Conservation (phyloP, 495 filamentous ascomycete genomes). For the Xylaria acuta region DNA sequence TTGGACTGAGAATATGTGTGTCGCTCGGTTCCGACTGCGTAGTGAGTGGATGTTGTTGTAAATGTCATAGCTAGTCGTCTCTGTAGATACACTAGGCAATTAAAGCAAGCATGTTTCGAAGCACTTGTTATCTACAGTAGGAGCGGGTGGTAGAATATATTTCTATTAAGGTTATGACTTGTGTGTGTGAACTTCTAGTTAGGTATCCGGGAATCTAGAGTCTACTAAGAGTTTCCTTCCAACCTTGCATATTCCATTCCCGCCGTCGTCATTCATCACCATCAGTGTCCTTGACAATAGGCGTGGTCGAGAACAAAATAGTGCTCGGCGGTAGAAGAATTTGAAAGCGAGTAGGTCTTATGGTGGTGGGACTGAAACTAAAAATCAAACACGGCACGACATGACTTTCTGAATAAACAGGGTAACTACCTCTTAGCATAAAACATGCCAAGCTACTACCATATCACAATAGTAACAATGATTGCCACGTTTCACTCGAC, state of each 20-base stretch:
- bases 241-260: background rate
- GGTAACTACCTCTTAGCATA: background rate
- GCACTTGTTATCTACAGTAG: background rate
- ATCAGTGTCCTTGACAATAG: no score
- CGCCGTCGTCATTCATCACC: no score
- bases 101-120: background rate
- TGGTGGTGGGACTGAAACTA: background rate
- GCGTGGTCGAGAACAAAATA: no score
- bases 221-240: background rate
- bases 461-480: background rate
- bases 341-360: background rate
- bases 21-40: background rate
- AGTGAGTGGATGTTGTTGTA: background rate
- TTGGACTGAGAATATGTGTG: background rate
- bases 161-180: background rate
- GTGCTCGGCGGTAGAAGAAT: no score
- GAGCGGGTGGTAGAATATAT: background rate
- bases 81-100: background rate
- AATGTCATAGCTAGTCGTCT: background rate
- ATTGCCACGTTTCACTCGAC: background rate
- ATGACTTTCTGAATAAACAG: background rate
- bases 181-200: background rate
- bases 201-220: background rate
- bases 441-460: no score
- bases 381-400: background rate